A percentile compares a stretch with the other conserved stretches of the same genome.
phyloP scores from a whole-genome alignment of 495 filamentous ascomycete species.

The Elaphomyces granulatus region DNA sequence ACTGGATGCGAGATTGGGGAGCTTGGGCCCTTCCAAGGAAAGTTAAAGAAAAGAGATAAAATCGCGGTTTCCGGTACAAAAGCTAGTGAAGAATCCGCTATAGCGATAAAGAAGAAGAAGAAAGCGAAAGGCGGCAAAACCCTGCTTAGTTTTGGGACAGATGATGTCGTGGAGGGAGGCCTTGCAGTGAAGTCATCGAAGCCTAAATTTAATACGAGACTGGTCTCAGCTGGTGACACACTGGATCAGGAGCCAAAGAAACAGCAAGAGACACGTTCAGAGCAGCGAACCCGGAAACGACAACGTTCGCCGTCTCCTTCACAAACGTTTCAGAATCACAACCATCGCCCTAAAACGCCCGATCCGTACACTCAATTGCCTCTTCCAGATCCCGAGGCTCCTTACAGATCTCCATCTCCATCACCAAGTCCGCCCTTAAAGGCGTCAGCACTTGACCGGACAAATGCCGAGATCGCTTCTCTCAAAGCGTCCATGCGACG shows the following conservation, averaged over 20 bases:
- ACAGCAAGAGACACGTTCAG: constrained; percentile 3
- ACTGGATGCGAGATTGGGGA: constrained; percentile 56
- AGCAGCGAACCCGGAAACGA: constrained; percentile 15
- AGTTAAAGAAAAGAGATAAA: constrained; percentile 58
- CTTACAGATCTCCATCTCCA: constrained; percentile 32
- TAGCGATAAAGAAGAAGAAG: constrained; percentile 59
- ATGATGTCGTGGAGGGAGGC: constrained; percentile 42
- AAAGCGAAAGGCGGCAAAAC: constrained; percentile 60
- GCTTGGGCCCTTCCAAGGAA: constrained; percentile 78
- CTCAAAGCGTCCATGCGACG: constrained; percentile 90
- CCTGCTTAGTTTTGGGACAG: constrained; percentile 78
- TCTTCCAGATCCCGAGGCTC: constrained; percentile 34
- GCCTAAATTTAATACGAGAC: constrained; percentile 76
- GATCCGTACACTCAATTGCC: constrained; percentile 31
- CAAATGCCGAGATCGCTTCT: constrained; percentile 82
- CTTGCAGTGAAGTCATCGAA: constrained; percentile 57
- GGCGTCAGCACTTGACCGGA: constrained; percentile 51
- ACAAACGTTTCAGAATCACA: constrained; percentile 15
- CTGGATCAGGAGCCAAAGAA: constrained; percentile 14
- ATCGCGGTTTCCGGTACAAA: constrained; percentile 15
- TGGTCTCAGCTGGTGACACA: constrained; percentile 48
- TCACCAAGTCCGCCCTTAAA: constrained; percentile 30
- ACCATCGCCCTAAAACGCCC: constrained; percentile 19
- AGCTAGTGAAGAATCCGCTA: constrained; percentile 21
- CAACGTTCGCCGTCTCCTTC: constrained; percentile 17